Percentiles rank a stretch among this genome's conserved stretches.
phyloP scores from a whole-genome alignment of 139 green algal genomes.

The Trebouxia sp. region DNA sequence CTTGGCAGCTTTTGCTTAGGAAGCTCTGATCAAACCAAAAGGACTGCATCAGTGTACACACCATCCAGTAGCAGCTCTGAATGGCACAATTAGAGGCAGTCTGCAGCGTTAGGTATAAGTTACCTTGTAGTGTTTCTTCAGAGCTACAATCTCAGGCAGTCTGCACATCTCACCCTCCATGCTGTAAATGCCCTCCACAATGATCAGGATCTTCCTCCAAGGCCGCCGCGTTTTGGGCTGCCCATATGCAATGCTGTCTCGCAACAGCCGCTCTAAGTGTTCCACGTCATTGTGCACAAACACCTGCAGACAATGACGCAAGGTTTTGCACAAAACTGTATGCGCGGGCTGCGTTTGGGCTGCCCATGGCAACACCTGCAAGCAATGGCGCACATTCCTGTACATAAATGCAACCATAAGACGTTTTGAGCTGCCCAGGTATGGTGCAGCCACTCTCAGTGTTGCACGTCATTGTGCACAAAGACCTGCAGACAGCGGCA shows the following conservation, averaged over 20 bases:
- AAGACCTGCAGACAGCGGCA: conserved; percentile 71
- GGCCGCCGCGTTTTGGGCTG: conserved; percentile 88
- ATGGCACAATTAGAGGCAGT: too few species aligned
- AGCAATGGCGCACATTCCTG: background rate
- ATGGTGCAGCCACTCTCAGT: conserved; percentile 90
- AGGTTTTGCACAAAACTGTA: too few species aligned
- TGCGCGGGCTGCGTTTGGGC: too few species aligned
- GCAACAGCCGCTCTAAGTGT: conserved; percentile 89
- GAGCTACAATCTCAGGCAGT: conserved; percentile 84
- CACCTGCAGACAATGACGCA: conserved; percentile 58
- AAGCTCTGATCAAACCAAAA: too few species aligned
- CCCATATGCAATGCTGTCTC: conserved; percentile 82
- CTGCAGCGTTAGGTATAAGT: too few species aligned
- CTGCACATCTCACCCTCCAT: conserved; percentile 96
- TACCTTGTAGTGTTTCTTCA: conserved; percentile 91
- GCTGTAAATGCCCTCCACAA: conserved; percentile 98
- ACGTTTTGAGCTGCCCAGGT: conserved; percentile 90
- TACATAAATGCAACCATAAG: too few species aligned
- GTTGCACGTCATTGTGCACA: conserved; percentile 82
- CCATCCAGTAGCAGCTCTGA: too few species aligned
- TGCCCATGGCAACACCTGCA: background rate
- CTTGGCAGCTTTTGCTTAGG: too few species aligned
- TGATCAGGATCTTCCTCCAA: conserved; percentile 97
- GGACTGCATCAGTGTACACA: too few species aligned
- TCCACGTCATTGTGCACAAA: conserved; percentile 88